Base-by-base conservation (phyloP, 305 asterid species). In the Fraxinus velutina region DNA sequence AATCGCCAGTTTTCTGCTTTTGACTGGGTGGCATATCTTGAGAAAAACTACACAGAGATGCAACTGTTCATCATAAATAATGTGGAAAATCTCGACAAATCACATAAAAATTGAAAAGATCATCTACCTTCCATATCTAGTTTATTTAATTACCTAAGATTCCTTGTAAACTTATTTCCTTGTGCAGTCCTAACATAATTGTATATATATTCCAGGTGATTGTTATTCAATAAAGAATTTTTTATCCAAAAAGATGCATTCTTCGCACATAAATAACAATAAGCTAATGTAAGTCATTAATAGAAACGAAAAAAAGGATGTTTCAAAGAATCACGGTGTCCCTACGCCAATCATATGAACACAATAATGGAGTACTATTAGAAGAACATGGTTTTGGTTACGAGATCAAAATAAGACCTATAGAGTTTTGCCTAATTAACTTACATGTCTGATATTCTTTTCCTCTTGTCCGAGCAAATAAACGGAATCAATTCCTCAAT, bases 391-490 rank as follows among this genome's bases (percentile, higher is more conserved):
- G 68, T 57, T 57, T 19, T 57, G 29, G 29, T 57, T 55, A 57
- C 4, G 68, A 57, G 2, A 60, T 60, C 70, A 60, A 60, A 60
- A 60, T 60, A 7, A 19, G 70, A 60, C 66, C 36, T 34, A 6
- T 10, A 2, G 27, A 62, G 39, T 72, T 22, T 24, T 13, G 62
- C 44, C 34, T 33, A 80, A 73, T 78, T 17, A 57, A 91, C 94
- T 90, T 85, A 92, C 97, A 76, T 78, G 39, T 90, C 87, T 60
- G 84, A 44, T 13, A 84, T 78, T 87, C 88, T 87, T 82, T 88
- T 89, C 83, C 80, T 81, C 84, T 72, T 60, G 79, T 87, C 85
- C n/a, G 89, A 82, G 82, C 90, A 88, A 33, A 91, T 80, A 82
- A 79, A 90, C 36, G 84, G 81, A 85, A 75, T 79, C 80, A 93